A percentile compares a stretch with the other conserved stretches of the same genome.
These are phyloP conservation scores for Cerioporus squamosus DNA, from an alignment of 1,284 basidiomycete species.

Conservation along the genomic window DNA sequence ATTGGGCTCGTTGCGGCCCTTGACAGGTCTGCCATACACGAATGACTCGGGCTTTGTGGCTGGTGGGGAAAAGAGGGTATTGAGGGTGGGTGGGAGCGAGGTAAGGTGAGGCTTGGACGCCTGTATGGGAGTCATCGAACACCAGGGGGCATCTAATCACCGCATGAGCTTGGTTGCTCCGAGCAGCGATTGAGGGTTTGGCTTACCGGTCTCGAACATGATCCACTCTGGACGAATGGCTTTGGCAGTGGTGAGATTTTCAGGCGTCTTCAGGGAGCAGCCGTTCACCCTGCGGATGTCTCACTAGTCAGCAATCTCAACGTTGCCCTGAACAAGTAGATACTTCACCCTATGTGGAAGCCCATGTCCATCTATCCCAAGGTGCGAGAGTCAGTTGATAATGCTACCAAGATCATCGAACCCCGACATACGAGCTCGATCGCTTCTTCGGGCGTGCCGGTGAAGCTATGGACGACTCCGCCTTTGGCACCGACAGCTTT, in stretches of 20 bases:
- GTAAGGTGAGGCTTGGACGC: conserved; percentile 68
- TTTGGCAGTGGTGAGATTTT: conserved; percentile 67
- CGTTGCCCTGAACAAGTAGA: not conserved
- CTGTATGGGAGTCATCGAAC: conserved; percentile 77
- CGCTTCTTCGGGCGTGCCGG: conserved; percentile 72
- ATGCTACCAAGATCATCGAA: not conserved
- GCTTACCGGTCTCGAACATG: conserved; percentile 81
- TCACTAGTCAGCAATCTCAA: no score
- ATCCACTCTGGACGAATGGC: conserved; percentile 68
- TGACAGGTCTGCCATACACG: conserved; percentile 66
- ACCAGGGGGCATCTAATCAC: conserved; percentile 82
- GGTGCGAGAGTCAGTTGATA: conserved; percentile 5
- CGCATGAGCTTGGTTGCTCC: not conserved
- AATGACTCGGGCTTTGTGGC: conserved; percentile 74
- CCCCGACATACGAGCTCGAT: conserved; percentile 63
- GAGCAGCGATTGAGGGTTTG: not conserved
- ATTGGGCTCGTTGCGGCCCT: conserved; percentile 84
- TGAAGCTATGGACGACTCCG: conserved; percentile 90
- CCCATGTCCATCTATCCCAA: conserved; percentile 65
- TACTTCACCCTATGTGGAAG: conserved; percentile 60
- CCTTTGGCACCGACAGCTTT: conserved; percentile 57
- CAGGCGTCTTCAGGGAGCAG: conserved; percentile 82
- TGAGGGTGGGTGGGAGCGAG: conserved; percentile 53
- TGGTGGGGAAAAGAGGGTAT: conserved; percentile 56
- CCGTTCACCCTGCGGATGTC: conserved; percentile 66